Evolutionary conservation across 768 basidiomycete genomes (phyloP).

Genomic region (Pholiota molesta): DNA sequence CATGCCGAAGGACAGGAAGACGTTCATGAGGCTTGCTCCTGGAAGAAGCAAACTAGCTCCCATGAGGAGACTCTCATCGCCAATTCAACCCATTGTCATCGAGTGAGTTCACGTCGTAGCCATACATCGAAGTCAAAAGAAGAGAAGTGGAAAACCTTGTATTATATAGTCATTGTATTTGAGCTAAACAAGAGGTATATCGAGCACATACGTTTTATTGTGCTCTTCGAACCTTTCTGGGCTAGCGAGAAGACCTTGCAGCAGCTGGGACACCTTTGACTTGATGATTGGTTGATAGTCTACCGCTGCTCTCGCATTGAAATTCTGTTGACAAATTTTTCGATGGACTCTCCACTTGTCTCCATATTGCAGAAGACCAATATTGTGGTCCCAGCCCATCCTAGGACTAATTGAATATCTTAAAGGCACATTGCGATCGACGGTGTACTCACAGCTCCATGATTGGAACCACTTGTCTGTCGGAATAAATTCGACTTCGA

Average conservation of each 20-base stretch:
- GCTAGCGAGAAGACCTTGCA: constrained; percentile 25
- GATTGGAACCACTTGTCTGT: constrained; percentile 36
- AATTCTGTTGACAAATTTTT: constrained; percentile 37
- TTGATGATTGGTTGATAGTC: constrained; percentile 33
- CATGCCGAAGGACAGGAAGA: constrained; percentile 10
- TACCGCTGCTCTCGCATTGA: constrained; percentile 29
- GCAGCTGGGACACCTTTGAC: constrained; percentile 30
- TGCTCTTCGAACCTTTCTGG: constrained; percentile 10
- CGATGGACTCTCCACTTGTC: constrained; percentile 40
- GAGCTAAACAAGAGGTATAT: no score
- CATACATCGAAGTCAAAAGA: constrained; percentile 14
- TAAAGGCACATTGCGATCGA: no score
- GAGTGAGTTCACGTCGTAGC: constrained; percentile 11
- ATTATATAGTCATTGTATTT: neutral
- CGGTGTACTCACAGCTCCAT: constrained; percentile 7
- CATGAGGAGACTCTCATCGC: constrained; percentile 9
- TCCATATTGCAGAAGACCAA: constrained; percentile 37
- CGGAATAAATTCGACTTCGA: constrained; percentile 47
- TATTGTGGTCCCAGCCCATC: constrained; percentile 41
- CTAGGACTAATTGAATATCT: neutral
- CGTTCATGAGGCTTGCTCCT: constrained; percentile 12
- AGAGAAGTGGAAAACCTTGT: constrained; percentile 15
- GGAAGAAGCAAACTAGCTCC: constrained; percentile 8
- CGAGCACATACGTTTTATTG: constrained; percentile 5
- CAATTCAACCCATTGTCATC: constrained; percentile 6